Conservation (phyloP, 2,329 filamentous ascomycete genomes). For the Penicillium expansum region DNA sequence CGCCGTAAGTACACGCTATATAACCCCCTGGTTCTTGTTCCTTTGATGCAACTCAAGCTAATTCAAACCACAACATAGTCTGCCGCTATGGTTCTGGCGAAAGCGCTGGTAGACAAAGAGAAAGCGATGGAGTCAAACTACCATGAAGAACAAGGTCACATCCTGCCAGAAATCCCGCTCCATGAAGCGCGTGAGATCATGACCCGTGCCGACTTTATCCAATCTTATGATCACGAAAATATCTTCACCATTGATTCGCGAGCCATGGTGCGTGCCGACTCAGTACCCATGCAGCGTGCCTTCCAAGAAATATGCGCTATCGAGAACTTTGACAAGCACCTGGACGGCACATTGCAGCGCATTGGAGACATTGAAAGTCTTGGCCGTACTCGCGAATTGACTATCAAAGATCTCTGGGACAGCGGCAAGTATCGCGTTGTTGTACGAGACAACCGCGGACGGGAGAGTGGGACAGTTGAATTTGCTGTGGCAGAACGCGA, state of each 20-base stretch:
- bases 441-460: conserved; percentile 48
- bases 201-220: conserved; percentile 93
- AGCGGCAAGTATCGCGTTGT: conserved; percentile 74
- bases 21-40: neutral
- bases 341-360: conserved; percentile 77
- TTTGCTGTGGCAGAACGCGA: conserved; percentile 45
- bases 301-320: conserved; percentile 78
- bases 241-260: conserved; percentile 89
- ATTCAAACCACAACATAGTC: conserved; percentile 52
- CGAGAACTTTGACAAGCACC: conserved; percentile 74
- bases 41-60: conserved; percentile 2
- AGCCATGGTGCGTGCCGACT: conserved; percentile 85
- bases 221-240: conserved; percentile 87
- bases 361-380: conserved; percentile 93
- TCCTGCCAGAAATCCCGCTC: conserved; percentile 75
- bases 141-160: conserved; percentile 64
- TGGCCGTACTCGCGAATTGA: conserved; percentile 88
- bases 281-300: conserved; percentile 92
- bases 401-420: conserved; percentile 89
- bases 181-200: conserved; percentile 87
- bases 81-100: conserved; percentile 89
- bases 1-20: conserved; percentile 59
- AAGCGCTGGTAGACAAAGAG: conserved; percentile 83
- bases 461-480: conserved; percentile 47
- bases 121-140: conserved; percentile 61